Conservation (phyloP, 2,329 filamentous ascomycete genomes). For the Neonectria faginata region DNA sequence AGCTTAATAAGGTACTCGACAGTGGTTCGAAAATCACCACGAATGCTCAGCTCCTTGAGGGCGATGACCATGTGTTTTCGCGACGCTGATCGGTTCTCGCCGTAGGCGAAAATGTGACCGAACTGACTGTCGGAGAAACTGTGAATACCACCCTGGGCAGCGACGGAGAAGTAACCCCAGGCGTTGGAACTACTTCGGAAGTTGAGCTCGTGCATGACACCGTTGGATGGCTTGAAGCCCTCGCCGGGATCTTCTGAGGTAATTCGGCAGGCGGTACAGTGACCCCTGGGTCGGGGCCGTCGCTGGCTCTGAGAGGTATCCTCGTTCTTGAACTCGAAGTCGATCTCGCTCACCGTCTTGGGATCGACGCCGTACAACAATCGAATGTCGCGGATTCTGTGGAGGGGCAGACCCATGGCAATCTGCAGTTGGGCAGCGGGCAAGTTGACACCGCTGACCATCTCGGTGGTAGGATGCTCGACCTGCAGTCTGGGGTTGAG, state of each 20-base stretch:
- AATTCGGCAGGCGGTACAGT: constrained; percentile 98
- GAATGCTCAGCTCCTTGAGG: constrained; percentile 98
- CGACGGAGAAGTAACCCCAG: constrained; percentile 99
- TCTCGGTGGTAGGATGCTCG: constrained; percentile 98
- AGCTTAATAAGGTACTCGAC: constrained; percentile 99
- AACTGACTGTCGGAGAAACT: constrained; percentile 99
- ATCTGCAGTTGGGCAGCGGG: constrained; percentile 98
- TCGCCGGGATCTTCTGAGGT: constrained; percentile 98
- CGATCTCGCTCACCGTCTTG: constrained; percentile 85
- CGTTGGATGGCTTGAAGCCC: constrained; percentile 99
- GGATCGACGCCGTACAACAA: constrained; percentile 96
- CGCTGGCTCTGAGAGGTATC: constrained; percentile 87
- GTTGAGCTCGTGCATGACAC: constrained; percentile 99
- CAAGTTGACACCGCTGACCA: constrained; percentile 98
- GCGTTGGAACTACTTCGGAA: constrained; percentile 99
- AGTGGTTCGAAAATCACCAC: constrained; percentile 98
- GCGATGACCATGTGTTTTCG: constrained; percentile 99
- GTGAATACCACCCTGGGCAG: constrained; percentile 96
- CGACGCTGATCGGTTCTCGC: constrained; percentile 95
- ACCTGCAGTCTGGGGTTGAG: constrained; percentile 99
- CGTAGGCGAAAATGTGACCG: constrained; percentile 98
- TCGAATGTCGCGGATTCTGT: constrained; percentile 95
- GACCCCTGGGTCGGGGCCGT: constrained; percentile 91
- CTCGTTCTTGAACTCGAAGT: constrained; percentile 94
- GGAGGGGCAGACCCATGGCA: constrained; percentile 97